Base-by-base conservation (phyloP, 2,329 filamentous ascomycete genomes). In the Venturia aucupariae region DNA sequence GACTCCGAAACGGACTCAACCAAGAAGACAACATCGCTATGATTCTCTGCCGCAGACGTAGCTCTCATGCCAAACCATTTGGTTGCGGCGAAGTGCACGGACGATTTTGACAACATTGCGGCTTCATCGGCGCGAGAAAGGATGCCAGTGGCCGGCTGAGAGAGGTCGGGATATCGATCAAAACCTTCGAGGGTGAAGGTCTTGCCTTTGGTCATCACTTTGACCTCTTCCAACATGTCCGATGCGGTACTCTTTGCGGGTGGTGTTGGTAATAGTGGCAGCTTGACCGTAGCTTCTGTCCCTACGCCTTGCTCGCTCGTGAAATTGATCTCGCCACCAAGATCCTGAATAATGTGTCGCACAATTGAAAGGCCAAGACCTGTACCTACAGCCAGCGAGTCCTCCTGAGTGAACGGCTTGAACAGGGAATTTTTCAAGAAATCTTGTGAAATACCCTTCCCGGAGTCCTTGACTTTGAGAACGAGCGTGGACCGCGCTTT, bases 361-460 rank as follows among this genome's bases (percentile, higher is more conserved):
- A 60, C 41, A 17, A 65, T 42, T 11, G 27, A 38, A 19, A 65
- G 32, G 19, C 64, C 64, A 5, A 65, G 51, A 32, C 64, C 64
- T 2, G 64, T 64, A 17, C 64, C 64, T 17, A 42, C 57, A 62
- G 41, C 60, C 10, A 65, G 30, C 15, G 61, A 60, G 30, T 63
- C 42, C 24, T 65, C 64, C 30, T 65, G 64, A 4, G 61, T 44
- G 35, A 65, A 65, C 10, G 64, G 64, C 17, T 48, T 63, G 48
- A 57, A 65, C 17, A 65, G 41, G 24, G 54, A 42, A 17, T 51
- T 38, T 48, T 60, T 42, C 8, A 65, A 22, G 51, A 54, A 65
- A 5, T 59, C 61, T 35, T 63, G 44, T 11, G 32, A 42, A 7
- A 65, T 65, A 5, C 64, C 64, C 51, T 54, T 63, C 2, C 64